Base-by-base conservation (phyloP, 2,329 filamentous ascomycete genomes). In the Beauveria australis region DNA sequence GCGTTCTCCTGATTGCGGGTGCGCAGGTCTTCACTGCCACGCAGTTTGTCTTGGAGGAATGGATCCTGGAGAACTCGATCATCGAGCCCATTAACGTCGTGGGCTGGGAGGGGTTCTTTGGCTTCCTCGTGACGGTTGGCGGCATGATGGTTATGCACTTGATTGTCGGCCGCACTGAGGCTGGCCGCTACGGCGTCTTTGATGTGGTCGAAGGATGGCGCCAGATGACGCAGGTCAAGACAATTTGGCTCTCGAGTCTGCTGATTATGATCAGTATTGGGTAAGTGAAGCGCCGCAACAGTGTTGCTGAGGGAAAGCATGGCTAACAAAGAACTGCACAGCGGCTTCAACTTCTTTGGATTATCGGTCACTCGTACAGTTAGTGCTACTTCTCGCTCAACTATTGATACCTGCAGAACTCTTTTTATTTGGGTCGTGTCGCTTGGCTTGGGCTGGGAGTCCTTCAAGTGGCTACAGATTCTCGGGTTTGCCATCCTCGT, bases 401-500 rank as follows among this genome's bases (percentile, higher is more conserved):
- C 93, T 37, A 97, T 99, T 68, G 94, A 99, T 74, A 99, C 94
- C 1, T 97, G 92, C 79, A 87, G 93, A 46, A 99, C 94, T 0
- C 83, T 99, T 1, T 97, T 99, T 77, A 97, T 99, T 75, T 99
- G 94, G 94, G 82, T 99, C 30, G 90, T 96, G 16, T 96, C 91
- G 19, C 83, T 99, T 5, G 91, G 89, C 4, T 83, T 99, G 2
- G 92, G 92, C 63, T 99, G 94, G 94, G 94, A 99, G 77, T 87
- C 85, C 0, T 97, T 99, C 83, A 97, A 97, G 76, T 95, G 91
- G 89, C 83, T 99, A 7, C 94, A 99, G 75, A 91, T 99, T 16
- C 73, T 85, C 3, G 94, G 94, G 1, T 99, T 99, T 67, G 89
- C 78, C 1, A 77, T 97, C 65, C 82, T 99, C 41, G 94, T 99